phyloP scores from a whole-genome alignment of 106 monocot genomes.

The Dendrobium officinale region DNA sequence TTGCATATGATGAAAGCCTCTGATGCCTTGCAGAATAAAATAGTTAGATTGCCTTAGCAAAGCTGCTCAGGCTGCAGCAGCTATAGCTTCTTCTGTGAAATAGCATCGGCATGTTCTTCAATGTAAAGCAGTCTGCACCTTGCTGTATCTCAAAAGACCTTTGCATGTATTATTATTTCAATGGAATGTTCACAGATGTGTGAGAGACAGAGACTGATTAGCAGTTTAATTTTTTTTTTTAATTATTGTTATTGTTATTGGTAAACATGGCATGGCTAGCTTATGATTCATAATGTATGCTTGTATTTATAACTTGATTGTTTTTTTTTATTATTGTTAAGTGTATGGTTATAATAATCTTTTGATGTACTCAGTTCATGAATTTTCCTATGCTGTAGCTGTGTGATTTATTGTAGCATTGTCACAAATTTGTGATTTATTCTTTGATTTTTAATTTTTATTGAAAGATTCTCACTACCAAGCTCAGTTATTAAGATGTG shows the following conservation, averaged over 20 bases:
- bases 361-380: too few species aligned
- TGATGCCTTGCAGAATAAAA: background rate
- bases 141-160: background rate
- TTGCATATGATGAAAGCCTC: slow-evolving; percentile 33
- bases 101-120: background rate
- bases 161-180: background rate
- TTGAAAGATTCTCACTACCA: too few species aligned
- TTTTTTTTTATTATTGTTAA: background rate
- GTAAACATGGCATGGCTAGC: background rate
- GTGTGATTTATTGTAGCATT: too few species aligned
- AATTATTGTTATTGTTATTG: background rate
- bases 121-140: background rate
- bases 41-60: background rate
- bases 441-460: too few species aligned
- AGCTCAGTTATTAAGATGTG: too few species aligned
- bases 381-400: too few species aligned
- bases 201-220: background rate
- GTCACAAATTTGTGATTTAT: too few species aligned
- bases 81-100: background rate
- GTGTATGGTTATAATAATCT: too few species aligned
- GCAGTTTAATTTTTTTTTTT: background rate
- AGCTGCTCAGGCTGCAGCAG: background rate
- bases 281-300: background rate
- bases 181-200: background rate
- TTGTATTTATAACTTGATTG: background rate